phyloP scores from a whole-genome alignment of 164 flowering plant species.

The Cinnamomum micranthum region DNA sequence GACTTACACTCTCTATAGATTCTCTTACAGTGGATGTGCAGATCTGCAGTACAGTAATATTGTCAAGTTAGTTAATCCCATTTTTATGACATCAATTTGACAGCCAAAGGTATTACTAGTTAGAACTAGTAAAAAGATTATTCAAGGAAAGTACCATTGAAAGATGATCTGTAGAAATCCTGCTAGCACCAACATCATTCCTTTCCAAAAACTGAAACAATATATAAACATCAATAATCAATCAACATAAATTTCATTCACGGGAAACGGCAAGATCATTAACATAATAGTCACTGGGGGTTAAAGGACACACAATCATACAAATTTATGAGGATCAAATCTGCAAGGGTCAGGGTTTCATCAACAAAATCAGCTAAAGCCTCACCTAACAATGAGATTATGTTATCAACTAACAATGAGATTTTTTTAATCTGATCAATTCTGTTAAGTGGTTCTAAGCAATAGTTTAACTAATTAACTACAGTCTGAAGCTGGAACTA shows the following conservation, averaged over 20 bases:
- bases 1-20: constrained; percentile 84
- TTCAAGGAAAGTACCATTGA: constrained; percentile 46
- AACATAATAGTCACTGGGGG: background rate
- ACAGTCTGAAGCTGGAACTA: background rate
- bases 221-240: background rate
- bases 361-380: too few relatives aligned
- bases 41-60: constrained; percentile 44
- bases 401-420: background rate
- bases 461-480: background rate
- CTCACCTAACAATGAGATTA: too few relatives aligned
- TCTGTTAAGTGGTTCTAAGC: background rate
- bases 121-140: background rate
- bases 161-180: constrained; percentile 49
- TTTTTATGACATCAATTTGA: background rate
- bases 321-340: too few relatives aligned
- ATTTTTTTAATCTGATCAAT: background rate
- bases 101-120: background rate
- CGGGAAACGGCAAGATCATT: background rate
- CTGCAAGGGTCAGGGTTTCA: too few relatives aligned
- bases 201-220: constrained; percentile 60
- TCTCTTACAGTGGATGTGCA: constrained; percentile 74
- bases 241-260: background rate
- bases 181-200: constrained; percentile 31
- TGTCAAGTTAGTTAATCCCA: constrained; percentile 5
- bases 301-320: too few relatives aligned